phyloP scores from a whole-genome alignment of 2,329 filamentous ascomycete species.

The Penicillium sp. region DNA sequence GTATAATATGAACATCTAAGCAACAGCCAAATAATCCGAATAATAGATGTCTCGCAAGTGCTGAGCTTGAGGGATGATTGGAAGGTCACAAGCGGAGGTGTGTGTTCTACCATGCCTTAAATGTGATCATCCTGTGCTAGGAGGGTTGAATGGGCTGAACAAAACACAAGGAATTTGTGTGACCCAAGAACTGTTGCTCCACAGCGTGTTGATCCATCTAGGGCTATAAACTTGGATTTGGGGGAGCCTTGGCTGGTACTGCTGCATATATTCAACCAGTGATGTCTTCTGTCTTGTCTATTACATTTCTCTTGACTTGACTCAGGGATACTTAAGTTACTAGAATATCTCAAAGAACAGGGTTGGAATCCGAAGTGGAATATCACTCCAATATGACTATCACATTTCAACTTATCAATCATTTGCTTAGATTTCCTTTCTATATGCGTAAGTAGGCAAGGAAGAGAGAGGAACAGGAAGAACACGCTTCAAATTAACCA shows the following conservation, averaged over 20 bases:
- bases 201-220: background rate
- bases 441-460: background rate
- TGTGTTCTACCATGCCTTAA: background rate
- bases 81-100: background rate
- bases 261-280: background rate
- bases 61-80: background rate
- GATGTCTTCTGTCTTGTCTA: background rate
- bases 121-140: background rate
- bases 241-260: background rate
- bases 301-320: background rate
- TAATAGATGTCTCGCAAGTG: background rate
- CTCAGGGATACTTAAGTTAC: background rate
- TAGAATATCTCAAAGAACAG: background rate
- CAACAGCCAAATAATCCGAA: background rate
- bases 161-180: background rate
- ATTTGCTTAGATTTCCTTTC: background rate
- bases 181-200: background rate
- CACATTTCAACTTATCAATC: background rate
- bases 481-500: conserved; percentile 8
- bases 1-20: background rate
- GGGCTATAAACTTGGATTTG: background rate
- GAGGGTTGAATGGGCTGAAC: too few species aligned
- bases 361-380: background rate
- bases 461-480: background rate
- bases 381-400: background rate